Conservation (phyloP, 345 rosid genomes). For the Arabis alpina region DNA sequence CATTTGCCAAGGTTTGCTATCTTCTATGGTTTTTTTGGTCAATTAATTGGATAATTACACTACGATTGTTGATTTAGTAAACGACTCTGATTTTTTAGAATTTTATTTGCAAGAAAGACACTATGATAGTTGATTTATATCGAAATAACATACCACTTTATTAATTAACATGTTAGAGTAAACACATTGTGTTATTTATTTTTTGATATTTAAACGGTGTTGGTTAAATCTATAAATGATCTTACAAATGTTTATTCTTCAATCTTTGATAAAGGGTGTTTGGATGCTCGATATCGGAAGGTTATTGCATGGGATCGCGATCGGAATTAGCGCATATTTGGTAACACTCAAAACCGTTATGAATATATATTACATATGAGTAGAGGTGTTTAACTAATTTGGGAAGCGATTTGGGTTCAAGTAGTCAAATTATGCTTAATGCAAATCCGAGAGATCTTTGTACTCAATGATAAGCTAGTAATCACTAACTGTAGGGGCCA, state of each 20-base stretch:
- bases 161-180: no score
- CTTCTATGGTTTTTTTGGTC: neutral
- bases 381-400: neutral
- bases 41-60: no score
- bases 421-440: neutral
- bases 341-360: conserved; percentile 42
- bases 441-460: neutral
- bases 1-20: conserved; percentile 56
- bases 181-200: no score
- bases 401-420: no score
- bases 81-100: no score
- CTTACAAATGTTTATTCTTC: neutral
- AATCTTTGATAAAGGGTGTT: conserved; percentile 47
- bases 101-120: neutral
- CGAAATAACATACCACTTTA: no score
- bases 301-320: conserved; percentile 63
- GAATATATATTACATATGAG: conserved; percentile 6
- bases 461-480: neutral
- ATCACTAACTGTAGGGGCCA: conserved; percentile 29
- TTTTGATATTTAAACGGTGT: neutral
- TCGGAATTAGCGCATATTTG: conserved; percentile 79
- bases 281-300: conserved; percentile 75
- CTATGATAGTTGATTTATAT: no score
- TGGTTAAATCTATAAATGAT: neutral
- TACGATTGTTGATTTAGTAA: no score